Base-by-base conservation (phyloP, 495 filamentous ascomycete genomes). In the Hyaloscypha bicolor region DNA sequence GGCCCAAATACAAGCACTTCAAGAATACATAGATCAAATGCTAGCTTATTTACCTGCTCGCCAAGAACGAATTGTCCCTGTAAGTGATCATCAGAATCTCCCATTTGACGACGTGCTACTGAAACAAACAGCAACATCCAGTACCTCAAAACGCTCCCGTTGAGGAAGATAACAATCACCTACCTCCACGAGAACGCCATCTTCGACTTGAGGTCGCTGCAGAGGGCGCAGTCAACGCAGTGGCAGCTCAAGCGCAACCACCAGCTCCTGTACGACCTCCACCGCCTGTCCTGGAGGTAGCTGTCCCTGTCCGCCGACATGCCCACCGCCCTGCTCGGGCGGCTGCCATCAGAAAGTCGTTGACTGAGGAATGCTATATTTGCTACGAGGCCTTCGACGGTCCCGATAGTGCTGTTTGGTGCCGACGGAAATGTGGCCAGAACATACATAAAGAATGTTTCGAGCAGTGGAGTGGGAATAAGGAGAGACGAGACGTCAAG, bases 391-490 rank as follows among this genome's bases (percentile, higher is more conserved):
- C 22, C 37, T 61, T 61, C 25, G 59, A 61, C 0, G 21, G 33
- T 25, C 33, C n/a, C 4, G 33, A 42, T n/a, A 9, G 48, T 48
- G 59, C 37, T 21, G 37, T 42, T 12, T 61, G 37, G 33, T 61
- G 59, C 21, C 32, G 37, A 14, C 29, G 57, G 3, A 4, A 25
- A 45, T 61, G 59, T 45, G 59, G 59, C 3, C 59, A 61, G 37
- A 61, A 61, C n/a, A 21, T 61, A 9, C 59, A 61, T 48, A 21
- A 14, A 25, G 59, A 21, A 19, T 61, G 59, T 42, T 42, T 61
- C 9, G 32, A 39, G 11, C 14, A 21, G 9, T 61, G 59, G 59
- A 19, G 11, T 48, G 4, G 59, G 25, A 30, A 39, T 14, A 25
- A 45, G 9, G 25, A 39, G 22, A 25, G 37, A 14, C 12, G 19